Percentiles rank a stretch among this genome's conserved stretches.
phyloP scores from a whole-genome alignment of 495 filamentous ascomycete genomes.

The Xylaria grammica region DNA sequence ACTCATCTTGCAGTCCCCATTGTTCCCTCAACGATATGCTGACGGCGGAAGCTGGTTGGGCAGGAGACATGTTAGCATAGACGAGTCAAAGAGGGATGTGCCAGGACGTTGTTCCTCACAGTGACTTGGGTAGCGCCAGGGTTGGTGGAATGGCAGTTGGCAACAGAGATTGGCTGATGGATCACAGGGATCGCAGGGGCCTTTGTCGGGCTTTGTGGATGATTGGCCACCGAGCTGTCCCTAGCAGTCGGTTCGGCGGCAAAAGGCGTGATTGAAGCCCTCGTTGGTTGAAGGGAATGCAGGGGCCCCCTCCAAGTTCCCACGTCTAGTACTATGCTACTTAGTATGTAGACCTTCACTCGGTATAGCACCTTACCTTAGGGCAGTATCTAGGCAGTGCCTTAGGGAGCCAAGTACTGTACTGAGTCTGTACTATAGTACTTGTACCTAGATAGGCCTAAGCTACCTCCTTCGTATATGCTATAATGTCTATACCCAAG shows the following conservation, averaged over 20 bases:
- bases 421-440: too few relatives aligned
- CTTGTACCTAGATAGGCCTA: too few relatives aligned
- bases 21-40: conserved; percentile 18
- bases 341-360: too few relatives aligned
- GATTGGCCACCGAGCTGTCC: conserved; percentile 21
- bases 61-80: conserved; percentile 10
- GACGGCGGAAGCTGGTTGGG: conserved; percentile 17
- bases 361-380: too few relatives aligned
- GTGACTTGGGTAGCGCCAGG: conserved; percentile 23
- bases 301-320: conserved; percentile 15
- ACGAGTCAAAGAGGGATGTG: conserved; percentile 20
- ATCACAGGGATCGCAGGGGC: conserved; percentile 16
- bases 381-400: too few relatives aligned
- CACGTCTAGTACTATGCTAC: not conserved
- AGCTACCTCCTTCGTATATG: too few relatives aligned
- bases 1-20: conserved; percentile 18
- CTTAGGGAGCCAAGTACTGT: too few relatives aligned
- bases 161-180: conserved; percentile 19
- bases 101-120: conserved; percentile 22
- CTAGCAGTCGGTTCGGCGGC: conserved; percentile 26
- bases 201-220: conserved; percentile 8
- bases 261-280: conserved; percentile 20
- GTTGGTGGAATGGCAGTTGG: conserved; percentile 12
- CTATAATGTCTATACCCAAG: too few relatives aligned
- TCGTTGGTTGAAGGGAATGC: conserved; percentile 17